Evolutionary conservation across 1,284 basidiomycete species (phyloP), one percentile per base, ranked within the genome.

Genomic region (Uromyces viciae-fabae): DNA sequence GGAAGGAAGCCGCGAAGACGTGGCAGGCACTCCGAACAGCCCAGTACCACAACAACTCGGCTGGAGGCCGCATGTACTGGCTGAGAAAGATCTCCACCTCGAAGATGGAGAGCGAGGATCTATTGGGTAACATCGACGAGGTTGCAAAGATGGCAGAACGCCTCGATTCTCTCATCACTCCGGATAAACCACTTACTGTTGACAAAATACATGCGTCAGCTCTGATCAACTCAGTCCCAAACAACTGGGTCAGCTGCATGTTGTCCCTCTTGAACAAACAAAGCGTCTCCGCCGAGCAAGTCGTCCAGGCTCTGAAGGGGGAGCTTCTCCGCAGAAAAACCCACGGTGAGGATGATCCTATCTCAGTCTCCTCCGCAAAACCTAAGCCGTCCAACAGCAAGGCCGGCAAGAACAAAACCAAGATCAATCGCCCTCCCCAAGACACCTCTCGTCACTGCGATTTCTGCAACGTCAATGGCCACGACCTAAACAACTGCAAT

Each of bases 31-130:
- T 71, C 28, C 2, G 28, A 2, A 11, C 15, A 33, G 68, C 68
- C 7, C 68, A n/a, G n/a, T n/a, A 71, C 40, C 68, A 71, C 17
- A 42, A 71, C 28, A 38, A 28, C 40, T 46, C 40, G 25, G 33
- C 68, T 14, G 68, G 68, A 3, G 40, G 68, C 11, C 68, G 68
- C n/a, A 40, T 71, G 4, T 71, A 46, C 25, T 71, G 68, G 68
- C 33, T 71, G 15, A 15, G 31, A 7, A 71, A 71, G 25, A 36
- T 71, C 14, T 28, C 46, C 17, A 46, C 33, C 40, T 17, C 49
- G 7, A 28, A 19, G 11, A 62, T 62, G 58, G 33, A 62, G 58
- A 15, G 25, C 58, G 25, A 62, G 11, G 58, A 25, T 25, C 9
- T 25, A 9, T 15, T 14, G 11, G 9, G 14, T 62, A 9, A 36